Evolutionary conservation across 1,284 basidiomycete species (phyloP), one percentile per base, ranked within the genome.

Genomic region (Schizophyllum commune): DNA sequence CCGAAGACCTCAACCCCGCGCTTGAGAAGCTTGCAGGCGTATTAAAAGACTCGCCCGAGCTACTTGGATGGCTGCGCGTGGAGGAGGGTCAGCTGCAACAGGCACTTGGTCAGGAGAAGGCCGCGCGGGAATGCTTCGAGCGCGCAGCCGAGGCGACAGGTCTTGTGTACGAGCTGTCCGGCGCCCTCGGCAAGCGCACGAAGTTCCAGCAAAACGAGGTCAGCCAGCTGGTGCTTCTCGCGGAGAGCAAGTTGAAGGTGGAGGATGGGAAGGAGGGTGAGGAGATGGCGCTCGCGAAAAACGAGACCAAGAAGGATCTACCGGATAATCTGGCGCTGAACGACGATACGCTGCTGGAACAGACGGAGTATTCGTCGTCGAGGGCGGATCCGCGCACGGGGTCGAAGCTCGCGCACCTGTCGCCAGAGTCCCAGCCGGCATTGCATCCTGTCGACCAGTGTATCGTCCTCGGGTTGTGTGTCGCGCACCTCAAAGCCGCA

Each of bases 341-440:
- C 73, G 97, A 99, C 75, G 97, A 99, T 74, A 98, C 95, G 0
- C 80, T 99, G 9, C 83, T 99, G 54, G 97, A 99, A 74, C 87
- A 92, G 68, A 99, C 96, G 3, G 84, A 90, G 68, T 99, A 94
- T 73, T 94, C 94, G 7, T 86, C 83, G 7, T 88, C 84, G 1
- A 74, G 75, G 51, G 74, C 81, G n/a, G 72, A 78, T 9, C 68
- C 76, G 21, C 66, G 76, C 17, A 73, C 72, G 27, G 72, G 74
- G 58, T 76, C 76, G 27, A 74, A 73, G 62, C 77, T 92, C 62
- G 62, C 72, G 20, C 86, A 90, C 69, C 77, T 98, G 61, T 85
- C 96, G 71, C 95, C 95, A 0, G 80, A 87, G 5, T 76, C 84
- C 13, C 97, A 98, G 70, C 94, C 94, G 1, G 76, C 90, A 0